phyloP scores from a whole-genome alignment of 805 yeast species.

The Yarrowia sp. region DNA sequence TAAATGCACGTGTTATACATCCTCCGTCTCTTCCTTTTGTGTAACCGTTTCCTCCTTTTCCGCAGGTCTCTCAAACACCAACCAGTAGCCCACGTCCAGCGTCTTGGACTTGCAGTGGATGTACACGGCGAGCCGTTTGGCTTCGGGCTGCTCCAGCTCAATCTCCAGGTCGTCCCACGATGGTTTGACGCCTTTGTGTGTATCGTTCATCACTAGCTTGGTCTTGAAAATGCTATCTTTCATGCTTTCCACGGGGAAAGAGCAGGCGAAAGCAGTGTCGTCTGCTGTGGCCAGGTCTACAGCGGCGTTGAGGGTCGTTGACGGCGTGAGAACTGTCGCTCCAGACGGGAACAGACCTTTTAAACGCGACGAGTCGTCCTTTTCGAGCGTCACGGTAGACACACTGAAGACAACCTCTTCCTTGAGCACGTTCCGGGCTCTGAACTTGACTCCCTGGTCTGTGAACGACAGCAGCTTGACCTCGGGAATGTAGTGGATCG shows the following conservation, averaged over 20 bases:
- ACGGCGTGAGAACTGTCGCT: slow-evolving; percentile 1
- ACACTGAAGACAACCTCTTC: slow-evolving; percentile 14
- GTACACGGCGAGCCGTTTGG: neutral
- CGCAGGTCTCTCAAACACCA: neutral
- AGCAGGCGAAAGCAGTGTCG: slow-evolving; percentile 6
- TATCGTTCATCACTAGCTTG: slow-evolving; percentile 10
- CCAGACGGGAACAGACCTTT: slow-evolving; percentile 1
- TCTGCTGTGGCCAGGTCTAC: neutral
- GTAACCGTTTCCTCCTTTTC: neutral
- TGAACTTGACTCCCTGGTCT: neutral
- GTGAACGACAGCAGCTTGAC: neutral
- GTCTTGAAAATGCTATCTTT: slow-evolving; percentile 12
- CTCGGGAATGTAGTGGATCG: neutral
- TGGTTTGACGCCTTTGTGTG: neutral
- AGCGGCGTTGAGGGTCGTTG: neutral
- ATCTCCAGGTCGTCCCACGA: slow-evolving; percentile 21
- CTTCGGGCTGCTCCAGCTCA: slow-evolving; percentile 1
- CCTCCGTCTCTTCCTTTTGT: neutral
- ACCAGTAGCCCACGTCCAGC: slow-evolving; percentile 1
- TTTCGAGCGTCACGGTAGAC: neutral
- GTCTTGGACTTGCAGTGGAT: slow-evolving; percentile 15
- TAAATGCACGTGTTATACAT: neutral
- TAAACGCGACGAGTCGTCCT: neutral
- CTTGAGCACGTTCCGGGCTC: neutral
- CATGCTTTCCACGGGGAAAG: slow-evolving; percentile 4